A percentile compares a stretch with the other conserved stretches of the same genome.
Conservation (phyloP, 2,329 filamentous ascomycete genomes). For the Venturia pyrina region DNA sequence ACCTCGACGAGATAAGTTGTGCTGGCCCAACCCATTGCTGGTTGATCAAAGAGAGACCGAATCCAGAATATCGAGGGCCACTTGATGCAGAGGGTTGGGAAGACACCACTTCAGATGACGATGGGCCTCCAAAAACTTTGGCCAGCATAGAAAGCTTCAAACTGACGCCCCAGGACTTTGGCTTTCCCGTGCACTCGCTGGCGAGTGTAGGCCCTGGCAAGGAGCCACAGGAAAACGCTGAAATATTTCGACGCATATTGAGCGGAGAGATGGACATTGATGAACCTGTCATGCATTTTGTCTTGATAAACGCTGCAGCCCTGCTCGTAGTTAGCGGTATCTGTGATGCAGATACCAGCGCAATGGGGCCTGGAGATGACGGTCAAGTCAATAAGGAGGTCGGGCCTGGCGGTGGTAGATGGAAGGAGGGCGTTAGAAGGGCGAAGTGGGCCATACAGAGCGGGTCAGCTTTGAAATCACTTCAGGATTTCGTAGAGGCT, state of each 20-base stretch:
- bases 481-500: conserved; percentile 72
- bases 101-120: conserved; percentile 33
- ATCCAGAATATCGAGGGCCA: conserved; percentile 31
- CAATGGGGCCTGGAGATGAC: conserved; percentile 72
- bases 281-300: conserved; percentile 84
- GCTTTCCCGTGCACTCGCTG: conserved; percentile 64
- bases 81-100: conserved; percentile 25
- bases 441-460: conserved; percentile 83
- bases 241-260: conserved; percentile 69
- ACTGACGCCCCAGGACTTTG: conserved; percentile 78
- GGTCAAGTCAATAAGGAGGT: conserved; percentile 70
- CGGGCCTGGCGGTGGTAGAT: conserved; percentile 76
- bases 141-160: conserved; percentile 66
- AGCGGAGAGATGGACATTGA: conserved; percentile 61
- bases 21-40: conserved; percentile 85
- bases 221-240: conserved; percentile 76
- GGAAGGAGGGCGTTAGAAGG: conserved; percentile 88
- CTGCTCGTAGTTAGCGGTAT: conserved; percentile 77
- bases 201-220: conserved; percentile 73
- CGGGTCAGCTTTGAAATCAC: conserved; percentile 74
- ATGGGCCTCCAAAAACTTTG: conserved; percentile 29
- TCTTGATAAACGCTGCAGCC: conserved; percentile 86
- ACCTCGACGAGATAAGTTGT: conserved; percentile 91
- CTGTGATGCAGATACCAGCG: conserved; percentile 71
- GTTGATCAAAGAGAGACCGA: conserved; percentile 52